A percentile compares a stretch with the other conserved stretches of the same genome.
These are phyloP conservation scores for Polychytrium aggregatum DNA, from an alignment of 192 early-diverging fungal species.

Conservation along the genomic window DNA sequence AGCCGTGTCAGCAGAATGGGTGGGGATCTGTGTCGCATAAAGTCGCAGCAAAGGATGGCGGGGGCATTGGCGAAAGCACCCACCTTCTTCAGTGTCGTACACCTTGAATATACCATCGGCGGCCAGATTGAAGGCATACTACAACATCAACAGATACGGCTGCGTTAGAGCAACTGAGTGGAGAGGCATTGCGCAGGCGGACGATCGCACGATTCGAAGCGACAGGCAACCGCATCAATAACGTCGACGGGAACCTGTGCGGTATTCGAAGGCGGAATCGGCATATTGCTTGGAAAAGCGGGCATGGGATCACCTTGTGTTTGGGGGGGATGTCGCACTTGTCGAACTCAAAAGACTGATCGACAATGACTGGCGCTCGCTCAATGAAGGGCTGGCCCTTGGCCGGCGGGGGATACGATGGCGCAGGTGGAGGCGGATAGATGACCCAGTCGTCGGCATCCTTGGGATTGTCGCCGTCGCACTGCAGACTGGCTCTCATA, in stretches of 20 bases:
- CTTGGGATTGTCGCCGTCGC: slow-evolving; percentile 71
- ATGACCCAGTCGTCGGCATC: slow-evolving; percentile 68
- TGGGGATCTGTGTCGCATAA: no score
- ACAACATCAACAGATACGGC: slow-evolving; percentile 6
- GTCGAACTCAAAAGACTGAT: slow-evolving; percentile 22
- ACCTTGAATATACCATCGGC: slow-evolving; percentile 55
- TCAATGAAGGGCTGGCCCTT: background rate
- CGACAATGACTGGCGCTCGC: background rate
- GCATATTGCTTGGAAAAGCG: no score
- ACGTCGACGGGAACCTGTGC: no score
- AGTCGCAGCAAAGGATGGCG: no score
- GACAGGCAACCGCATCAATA: no score
- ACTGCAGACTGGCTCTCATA: slow-evolving; percentile 57
- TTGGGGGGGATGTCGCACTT: slow-evolving; percentile 24
- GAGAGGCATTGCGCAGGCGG: no score
- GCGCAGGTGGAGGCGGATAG: slow-evolving; percentile 73
- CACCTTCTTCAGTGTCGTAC: slow-evolving; percentile 19
- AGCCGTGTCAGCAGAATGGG: no score
- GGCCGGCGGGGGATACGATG: slow-evolving; percentile 39
- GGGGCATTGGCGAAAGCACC: no score
- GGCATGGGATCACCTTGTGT: slow-evolving; percentile 3
- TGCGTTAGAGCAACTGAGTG: slow-evolving; percentile 1
- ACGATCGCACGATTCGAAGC: no score
- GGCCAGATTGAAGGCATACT: slow-evolving; percentile 30
- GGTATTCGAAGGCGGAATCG: no score